Evolutionary conservation across 345 rosid species (phyloP).

Genomic region (Gossypioides kirkii): DNA sequence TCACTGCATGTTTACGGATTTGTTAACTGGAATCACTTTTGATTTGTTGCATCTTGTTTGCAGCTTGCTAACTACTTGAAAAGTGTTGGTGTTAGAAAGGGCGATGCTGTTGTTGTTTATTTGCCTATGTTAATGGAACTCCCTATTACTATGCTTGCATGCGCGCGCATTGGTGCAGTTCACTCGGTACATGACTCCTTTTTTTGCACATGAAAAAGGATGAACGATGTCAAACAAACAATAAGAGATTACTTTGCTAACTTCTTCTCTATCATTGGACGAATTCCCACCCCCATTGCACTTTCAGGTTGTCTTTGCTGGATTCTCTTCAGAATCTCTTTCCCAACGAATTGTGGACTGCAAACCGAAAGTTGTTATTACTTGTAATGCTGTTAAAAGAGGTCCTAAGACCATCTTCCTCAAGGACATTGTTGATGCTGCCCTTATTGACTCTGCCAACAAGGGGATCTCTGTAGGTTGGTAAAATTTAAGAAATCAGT

Average conservation of each 20-base stretch:
- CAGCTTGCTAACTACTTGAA: conserved; percentile 94
- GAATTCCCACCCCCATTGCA: not conserved
- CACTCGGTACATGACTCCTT: conserved; percentile 62
- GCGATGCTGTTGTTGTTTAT: conserved; percentile 83
- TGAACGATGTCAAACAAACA: not conserved
- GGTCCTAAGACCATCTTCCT: conserved; percentile 80
- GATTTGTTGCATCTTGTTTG: conserved; percentile 18
- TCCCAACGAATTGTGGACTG: conserved; percentile 93
- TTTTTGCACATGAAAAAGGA: not conserved
- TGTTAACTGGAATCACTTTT: not conserved
- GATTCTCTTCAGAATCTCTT: conserved; percentile 96
- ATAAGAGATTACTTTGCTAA: not conserved
- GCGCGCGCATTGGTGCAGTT: conserved; percentile 97
- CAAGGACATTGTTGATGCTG: conserved; percentile 93
- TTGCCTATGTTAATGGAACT: conserved; percentile 97
- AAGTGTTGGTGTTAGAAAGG: conserved; percentile 80
- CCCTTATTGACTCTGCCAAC: conserved; percentile 53
- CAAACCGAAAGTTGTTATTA: conserved; percentile 75
- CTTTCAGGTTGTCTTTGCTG: conserved; percentile 89
- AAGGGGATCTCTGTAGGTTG: conserved; percentile 74
- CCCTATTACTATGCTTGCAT: conserved; percentile 93
- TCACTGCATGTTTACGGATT: not conserved
- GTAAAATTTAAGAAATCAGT: conserved; percentile 14
- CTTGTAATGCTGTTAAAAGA: conserved; percentile 95
- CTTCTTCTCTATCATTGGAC: not conserved